Conservation (phyloP, 1,139 yeast genomes). For the Protomyces macrosporus region DNA sequence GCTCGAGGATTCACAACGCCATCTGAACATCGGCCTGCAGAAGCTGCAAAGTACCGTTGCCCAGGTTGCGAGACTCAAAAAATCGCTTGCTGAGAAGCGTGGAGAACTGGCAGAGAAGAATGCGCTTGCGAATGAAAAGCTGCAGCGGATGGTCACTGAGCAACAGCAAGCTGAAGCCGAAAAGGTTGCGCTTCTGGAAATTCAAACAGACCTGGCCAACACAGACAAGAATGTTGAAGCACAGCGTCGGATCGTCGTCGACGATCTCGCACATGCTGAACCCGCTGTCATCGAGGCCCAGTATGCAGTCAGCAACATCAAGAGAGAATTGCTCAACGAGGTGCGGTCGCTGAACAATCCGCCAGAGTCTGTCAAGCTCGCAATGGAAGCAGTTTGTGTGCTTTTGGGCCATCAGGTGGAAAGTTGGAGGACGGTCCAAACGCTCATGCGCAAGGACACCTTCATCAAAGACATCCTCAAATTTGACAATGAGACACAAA, state of each 20-base stretch:
- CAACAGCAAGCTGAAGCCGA: conserved; percentile 92
- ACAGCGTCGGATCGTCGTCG: conserved; percentile 54
- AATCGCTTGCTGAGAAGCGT: conserved; percentile 53
- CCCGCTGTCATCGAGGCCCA: conserved; percentile 84
- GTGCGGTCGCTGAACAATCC: conserved; percentile 86
- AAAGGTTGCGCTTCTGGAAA: conserved; percentile 75
- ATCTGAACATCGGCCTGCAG: conserved; percentile 66
- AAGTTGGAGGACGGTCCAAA: conserved; percentile 80
- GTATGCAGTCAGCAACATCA: conserved; percentile 80
- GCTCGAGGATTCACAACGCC: conserved; percentile 65
- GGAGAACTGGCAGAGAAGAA: conserved; percentile 52
- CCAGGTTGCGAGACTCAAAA: conserved; percentile 59
- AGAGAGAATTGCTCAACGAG: conserved; percentile 87
- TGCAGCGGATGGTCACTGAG: conserved; percentile 72
- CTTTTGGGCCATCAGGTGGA: conserved; percentile 65
- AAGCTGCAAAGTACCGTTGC: conserved; percentile 72
- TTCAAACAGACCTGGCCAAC: conserved; percentile 61
- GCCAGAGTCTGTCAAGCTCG: conserved; percentile 77
- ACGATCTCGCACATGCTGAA: conserved; percentile 67
- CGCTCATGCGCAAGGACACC: conserved; percentile 75
- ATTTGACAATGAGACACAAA: conserved; percentile 59
- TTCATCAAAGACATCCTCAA: conserved; percentile 78
- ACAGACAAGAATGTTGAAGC: conserved; percentile 60
- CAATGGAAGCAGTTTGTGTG: conserved; percentile 83
- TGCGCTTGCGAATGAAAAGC: conserved; percentile 62